phyloP scores from a whole-genome alignment of 2,329 filamentous ascomycete species.

The Trichothecium roseum region DNA sequence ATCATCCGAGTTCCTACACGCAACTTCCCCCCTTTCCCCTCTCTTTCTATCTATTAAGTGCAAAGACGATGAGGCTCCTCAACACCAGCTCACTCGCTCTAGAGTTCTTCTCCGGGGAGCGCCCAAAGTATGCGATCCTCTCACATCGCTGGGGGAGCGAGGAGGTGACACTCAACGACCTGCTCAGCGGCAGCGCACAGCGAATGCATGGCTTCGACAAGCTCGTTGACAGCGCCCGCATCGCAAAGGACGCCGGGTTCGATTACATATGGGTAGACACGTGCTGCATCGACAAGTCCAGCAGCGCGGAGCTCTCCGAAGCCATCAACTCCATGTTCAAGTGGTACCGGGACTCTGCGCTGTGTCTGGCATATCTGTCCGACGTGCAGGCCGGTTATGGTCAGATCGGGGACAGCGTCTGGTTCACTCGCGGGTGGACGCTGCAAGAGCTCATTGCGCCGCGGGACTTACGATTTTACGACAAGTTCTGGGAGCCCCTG shows the following conservation, averaged over 20 bases:
- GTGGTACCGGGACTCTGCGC: constrained; percentile 12
- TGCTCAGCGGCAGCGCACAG: constrained; percentile 6
- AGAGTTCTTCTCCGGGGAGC: constrained; percentile 9
- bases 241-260: constrained; percentile 9
- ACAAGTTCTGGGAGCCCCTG: constrained; percentile 13
- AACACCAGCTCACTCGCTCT: background rate
- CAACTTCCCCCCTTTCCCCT: no score
- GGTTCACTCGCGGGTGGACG: constrained; percentile 15
- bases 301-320: constrained; percentile 14
- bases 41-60: no score
- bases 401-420: constrained; percentile 8
- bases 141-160: constrained; percentile 20
- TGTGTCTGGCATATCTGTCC: constrained; percentile 16
- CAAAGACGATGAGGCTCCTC: background rate
- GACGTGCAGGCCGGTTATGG: constrained; percentile 8
- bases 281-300: constrained; percentile 16
- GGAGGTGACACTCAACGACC: constrained; percentile 14
- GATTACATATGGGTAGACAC: constrained; percentile 14
- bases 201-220: constrained; percentile 5
- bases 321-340: constrained; percentile 17
- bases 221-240: constrained; percentile 4
- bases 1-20: no score
- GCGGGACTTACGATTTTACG: constrained; percentile 17
- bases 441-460: constrained; percentile 13
- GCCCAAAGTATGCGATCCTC: constrained; percentile 18